A percentile compares a stretch with the other conserved stretches of the same genome.
These are phyloP conservation scores for Lithospermum erythrorhizon DNA, from an alignment of 257 asterid genomes.

Conservation along the genomic window DNA sequence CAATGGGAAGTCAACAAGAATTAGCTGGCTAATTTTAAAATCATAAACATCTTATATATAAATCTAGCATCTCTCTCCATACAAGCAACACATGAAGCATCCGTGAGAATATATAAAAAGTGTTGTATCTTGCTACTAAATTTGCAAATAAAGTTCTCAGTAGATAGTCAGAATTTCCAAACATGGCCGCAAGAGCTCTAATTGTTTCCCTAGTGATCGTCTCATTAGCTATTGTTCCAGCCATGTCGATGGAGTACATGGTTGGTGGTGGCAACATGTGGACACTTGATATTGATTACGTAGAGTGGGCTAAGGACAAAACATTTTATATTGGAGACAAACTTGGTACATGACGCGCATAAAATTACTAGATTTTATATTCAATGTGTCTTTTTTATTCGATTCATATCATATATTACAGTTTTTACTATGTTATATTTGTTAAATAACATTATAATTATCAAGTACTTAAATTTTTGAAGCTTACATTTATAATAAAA, in stretches of 20 bases:
- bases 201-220: background rate
- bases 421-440: too few relatives aligned
- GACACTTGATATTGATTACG: background rate
- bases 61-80: too few relatives aligned
- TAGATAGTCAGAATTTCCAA: background rate
- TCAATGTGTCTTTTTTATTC: too few relatives aligned
- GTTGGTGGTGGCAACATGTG: background rate
- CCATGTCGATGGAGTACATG: background rate
- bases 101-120: too few relatives aligned
- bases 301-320: background rate
- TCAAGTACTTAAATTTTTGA: too few relatives aligned
- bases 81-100: background rate
- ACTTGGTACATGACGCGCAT: background rate
- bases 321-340: background rate
- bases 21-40: background rate
- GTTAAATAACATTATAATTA: too few relatives aligned
- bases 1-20: too few relatives aligned
- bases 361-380: too few relatives aligned
- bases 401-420: too few relatives aligned
- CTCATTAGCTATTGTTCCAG: background rate
- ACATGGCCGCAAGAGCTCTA: background rate
- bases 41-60: background rate
- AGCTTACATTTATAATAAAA: too few relatives aligned
- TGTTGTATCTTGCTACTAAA: background rate
- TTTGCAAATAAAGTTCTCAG: background rate